Base-by-base conservation (phyloP, 345 rosid species). In the Abelmoschus esculentus region DNA sequence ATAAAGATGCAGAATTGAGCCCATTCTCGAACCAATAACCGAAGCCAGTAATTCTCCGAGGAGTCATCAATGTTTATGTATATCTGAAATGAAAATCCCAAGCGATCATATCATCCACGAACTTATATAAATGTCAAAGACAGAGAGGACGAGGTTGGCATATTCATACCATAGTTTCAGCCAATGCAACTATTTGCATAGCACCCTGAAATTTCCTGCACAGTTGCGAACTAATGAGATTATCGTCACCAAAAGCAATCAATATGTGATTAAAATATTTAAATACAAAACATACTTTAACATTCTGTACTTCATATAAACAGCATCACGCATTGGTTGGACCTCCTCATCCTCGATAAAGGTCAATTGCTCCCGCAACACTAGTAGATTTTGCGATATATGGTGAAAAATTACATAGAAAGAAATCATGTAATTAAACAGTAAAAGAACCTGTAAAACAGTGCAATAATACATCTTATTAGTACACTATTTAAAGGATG, bases 201-300 rank as follows among this genome's bases (percentile, higher is more conserved):
- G 96, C 96, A 62, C 83, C 83, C 84, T 86, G 97, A 67, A 93
- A 93, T 79, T 87, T 93, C 85, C 98, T 93, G 77, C 60, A 79
- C n/a, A 46, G 46, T 57, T 74, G 56, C 13, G 22, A 59, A 38
- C 36, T 44, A 9, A 31, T 13, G 46, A 61, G 28, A 42, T 17
- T 19, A 7, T 55, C 36, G 38, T 17, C 31, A 61, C 6, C 74
- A 57, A 68, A 47, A 4, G 46, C 57, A 19, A 15, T 46, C 13
- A 12, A 49, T 19, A 32, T 14, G 34, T 1, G 7, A 18, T 32
- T 44, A 53, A 70, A 36, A 47, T 17, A 40, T 73, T 74, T 10
- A 61, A 72, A 28, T 1, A 5, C 22, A 60, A 22, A 31, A 78
- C 95, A 0, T 86, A 93, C 98, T 88, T 93, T 83, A 90, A 85